Evolutionary conservation across 78 protist species (phyloP).

Genomic region (Isochrysis galbana): DNA sequence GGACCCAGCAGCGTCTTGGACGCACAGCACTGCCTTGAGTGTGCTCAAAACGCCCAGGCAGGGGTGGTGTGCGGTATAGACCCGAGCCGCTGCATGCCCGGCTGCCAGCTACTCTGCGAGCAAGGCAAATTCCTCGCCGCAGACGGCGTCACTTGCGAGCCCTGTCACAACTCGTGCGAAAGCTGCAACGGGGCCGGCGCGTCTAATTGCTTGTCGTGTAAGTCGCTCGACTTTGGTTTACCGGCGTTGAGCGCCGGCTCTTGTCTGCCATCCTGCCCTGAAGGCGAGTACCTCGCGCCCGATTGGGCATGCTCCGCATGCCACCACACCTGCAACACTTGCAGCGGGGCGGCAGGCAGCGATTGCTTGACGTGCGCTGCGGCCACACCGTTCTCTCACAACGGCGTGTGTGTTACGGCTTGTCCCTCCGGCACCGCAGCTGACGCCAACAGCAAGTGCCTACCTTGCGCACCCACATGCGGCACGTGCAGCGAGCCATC

Average conservation of each 20-base stretch:
- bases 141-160: not conserved
- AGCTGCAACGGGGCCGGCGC: not conserved
- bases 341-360: too few species aligned
- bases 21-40: too few species aligned
- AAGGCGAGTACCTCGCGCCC: not conserved
- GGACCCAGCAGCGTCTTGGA: not conserved
- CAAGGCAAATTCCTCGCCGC: not conserved
- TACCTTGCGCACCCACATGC: not conserved
- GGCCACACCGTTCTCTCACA: too few species aligned
- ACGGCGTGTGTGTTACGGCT: too few species aligned
- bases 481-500: not conserved
- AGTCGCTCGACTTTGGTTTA: not conserved
- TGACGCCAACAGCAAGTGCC: not conserved
- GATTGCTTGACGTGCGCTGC: too few species aligned
- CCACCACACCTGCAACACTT: not conserved
- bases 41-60: too few species aligned
- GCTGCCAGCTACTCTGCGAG: not conserved
- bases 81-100: not conserved
- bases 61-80: too few species aligned
- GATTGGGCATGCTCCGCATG: not conserved
- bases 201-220: not conserved
- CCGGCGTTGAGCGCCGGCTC: not conserved
- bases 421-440: too few species aligned
- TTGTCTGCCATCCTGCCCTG: not conserved
- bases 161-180: not conserved